Conservation (phyloP, 805 yeast species). For the Saccharomycopsis capsularis region DNA sequence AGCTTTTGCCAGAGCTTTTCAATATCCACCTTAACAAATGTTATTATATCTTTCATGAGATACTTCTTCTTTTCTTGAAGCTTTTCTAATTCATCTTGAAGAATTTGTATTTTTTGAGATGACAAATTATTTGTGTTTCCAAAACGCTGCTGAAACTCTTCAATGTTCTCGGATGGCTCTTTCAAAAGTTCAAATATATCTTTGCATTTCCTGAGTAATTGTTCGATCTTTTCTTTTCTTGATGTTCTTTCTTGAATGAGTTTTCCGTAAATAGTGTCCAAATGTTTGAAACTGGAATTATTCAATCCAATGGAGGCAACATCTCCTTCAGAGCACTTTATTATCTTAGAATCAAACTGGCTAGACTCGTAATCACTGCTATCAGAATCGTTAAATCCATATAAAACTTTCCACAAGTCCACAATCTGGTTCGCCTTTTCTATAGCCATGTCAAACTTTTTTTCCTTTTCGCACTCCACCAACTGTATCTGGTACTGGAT, state of each 20-base stretch:
- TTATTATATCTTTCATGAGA: slow-evolving; percentile 61
- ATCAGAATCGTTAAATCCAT: slow-evolving; percentile 2
- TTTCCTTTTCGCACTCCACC: slow-evolving; percentile 20
- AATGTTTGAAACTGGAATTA: slow-evolving; percentile 24
- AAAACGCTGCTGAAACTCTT: slow-evolving; percentile 29
- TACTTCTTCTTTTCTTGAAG: slow-evolving; percentile 54
- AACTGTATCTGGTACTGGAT: slow-evolving; percentile 19
- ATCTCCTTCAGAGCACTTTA: slow-evolving; percentile 20
- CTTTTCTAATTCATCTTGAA: slow-evolving; percentile 49
- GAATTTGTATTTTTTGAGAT: slow-evolving; percentile 39
- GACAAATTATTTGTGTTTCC: slow-evolving; percentile 40
- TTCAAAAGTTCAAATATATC: slow-evolving; percentile 52
- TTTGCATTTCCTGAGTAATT: slow-evolving; percentile 36
- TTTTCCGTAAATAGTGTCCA: slow-evolving; percentile 29
- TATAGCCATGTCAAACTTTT: slow-evolving; percentile 15
- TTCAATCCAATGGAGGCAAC: slow-evolving; percentile 13
- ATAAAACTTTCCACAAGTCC: slow-evolving; percentile 15
- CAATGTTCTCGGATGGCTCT: slow-evolving; percentile 37
- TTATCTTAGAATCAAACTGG: slow-evolving; percentile 13
- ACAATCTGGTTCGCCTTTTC: slow-evolving; percentile 16
- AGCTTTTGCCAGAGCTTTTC: slow-evolving; percentile 55
- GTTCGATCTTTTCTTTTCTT: slow-evolving; percentile 27
- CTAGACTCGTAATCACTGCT: background rate
- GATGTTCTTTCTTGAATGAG: slow-evolving; percentile 32
- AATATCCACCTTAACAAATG: slow-evolving; percentile 53